These are phyloP conservation scores for Esteya vermicola DNA, from an alignment of 2,329 filamentous ascomycete species.

Conservation along the genomic window DNA sequence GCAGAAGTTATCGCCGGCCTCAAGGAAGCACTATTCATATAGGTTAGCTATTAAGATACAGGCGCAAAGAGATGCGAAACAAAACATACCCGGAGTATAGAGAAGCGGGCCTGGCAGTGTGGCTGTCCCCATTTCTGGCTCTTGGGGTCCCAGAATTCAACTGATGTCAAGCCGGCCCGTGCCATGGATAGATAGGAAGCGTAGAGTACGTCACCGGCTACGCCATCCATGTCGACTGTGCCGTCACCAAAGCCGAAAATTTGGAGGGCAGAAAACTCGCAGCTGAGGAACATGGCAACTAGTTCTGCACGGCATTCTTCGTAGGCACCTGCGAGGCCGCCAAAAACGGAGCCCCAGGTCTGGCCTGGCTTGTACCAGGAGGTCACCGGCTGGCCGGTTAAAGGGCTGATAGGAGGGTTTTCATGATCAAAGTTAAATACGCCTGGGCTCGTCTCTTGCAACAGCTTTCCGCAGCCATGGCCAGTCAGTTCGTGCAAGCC, in stretches of 20 bases:
- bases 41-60: slow-evolving; percentile 2
- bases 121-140: slow-evolving; percentile 83
- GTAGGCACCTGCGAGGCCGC: slow-evolving; percentile 72
- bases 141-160: slow-evolving; percentile 94
- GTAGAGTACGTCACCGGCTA: slow-evolving; percentile 79
- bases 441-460: slow-evolving; percentile 75
- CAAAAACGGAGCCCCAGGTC: slow-evolving; percentile 90
- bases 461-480: slow-evolving; percentile 84
- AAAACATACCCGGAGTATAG: slow-evolving; percentile 48
- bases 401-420: slow-evolving; percentile 68
- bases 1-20: slow-evolving; percentile 78
- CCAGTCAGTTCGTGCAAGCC: slow-evolving; percentile 79
- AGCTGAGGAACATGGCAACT: slow-evolving; percentile 81
- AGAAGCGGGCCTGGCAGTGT: slow-evolving; percentile 84
- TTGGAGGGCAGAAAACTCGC: slow-evolving; percentile 75
- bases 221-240: slow-evolving; percentile 51
- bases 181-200: slow-evolving; percentile 88
- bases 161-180: slow-evolving; percentile 70
- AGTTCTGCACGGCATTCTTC: slow-evolving; percentile 92
- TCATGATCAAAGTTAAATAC: slow-evolving; percentile 77
- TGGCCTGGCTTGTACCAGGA: slow-evolving; percentile 92
- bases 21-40: slow-evolving; percentile 52
- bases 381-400: slow-evolving; percentile 62
- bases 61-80: not conserved
- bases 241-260: slow-evolving; percentile 89